These are phyloP conservation scores for Yamadazyma paraphyllophila DNA, from an alignment of 805 yeast species.

Conservation along the genomic window DNA sequence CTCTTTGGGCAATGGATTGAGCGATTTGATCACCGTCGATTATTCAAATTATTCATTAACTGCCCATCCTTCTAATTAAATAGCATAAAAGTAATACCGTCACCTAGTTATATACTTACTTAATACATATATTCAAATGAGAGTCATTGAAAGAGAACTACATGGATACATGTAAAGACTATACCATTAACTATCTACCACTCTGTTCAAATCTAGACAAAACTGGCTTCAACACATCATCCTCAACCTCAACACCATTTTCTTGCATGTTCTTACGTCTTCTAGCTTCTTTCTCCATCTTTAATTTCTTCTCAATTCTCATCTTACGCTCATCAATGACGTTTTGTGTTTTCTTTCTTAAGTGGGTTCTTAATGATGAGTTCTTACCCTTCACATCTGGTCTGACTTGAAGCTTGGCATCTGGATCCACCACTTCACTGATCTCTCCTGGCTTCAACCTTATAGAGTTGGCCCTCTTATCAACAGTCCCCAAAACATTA, in stretches of 20 bases:
- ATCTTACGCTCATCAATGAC: conserved; percentile 82
- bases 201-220: conserved; percentile 43
- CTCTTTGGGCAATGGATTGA: conserved; percentile 16
- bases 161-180: too few species aligned
- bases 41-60: conserved; percentile 42
- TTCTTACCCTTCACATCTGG: conserved; percentile 77
- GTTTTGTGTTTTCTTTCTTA: conserved; percentile 81
- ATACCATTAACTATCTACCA: not conserved
- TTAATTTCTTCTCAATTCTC: conserved; percentile 71
- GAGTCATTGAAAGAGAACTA: too few species aligned
- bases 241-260: conserved; percentile 49
- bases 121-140: not conserved
- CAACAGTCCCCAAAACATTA: conserved; percentile 78
- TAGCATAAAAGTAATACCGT: not conserved
- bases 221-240: conserved; percentile 51
- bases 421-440: conserved; percentile 34
- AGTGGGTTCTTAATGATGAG: conserved; percentile 74
- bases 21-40: conserved; percentile 42
- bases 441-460: conserved; percentile 65
- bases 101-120: not conserved
- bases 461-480: conserved; percentile 58
- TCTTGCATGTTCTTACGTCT: conserved; percentile 45
- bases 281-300: conserved; percentile 71
- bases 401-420: conserved; percentile 53
- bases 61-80: conserved; percentile 16